phyloP scores from a whole-genome alignment of 371 early-diverging fungal species.

The Actinomortierella wolfii region DNA sequence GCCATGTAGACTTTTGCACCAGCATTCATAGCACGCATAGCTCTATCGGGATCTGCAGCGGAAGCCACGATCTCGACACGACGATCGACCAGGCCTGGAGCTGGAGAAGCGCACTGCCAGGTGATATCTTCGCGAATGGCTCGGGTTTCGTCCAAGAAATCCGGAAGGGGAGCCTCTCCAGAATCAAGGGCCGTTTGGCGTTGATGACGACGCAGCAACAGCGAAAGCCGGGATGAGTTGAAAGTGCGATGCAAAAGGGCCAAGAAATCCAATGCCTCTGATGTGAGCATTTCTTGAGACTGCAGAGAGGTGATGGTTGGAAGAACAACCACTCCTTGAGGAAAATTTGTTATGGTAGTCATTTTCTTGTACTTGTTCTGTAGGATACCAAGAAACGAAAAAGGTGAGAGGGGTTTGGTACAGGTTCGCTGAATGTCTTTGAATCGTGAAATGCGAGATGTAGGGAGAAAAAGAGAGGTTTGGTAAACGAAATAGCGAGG shows the following conservation, averaged over 20 bases:
- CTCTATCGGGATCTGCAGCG: slow-evolving; percentile 94
- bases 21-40: slow-evolving; percentile 94
- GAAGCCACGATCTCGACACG: slow-evolving; percentile 95
- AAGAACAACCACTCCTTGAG: slow-evolving; percentile 67
- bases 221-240: slow-evolving; percentile 79
- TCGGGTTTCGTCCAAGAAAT: slow-evolving; percentile 90
- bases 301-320: slow-evolving; percentile 61
- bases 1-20: slow-evolving; percentile 92
- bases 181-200: slow-evolving; percentile 79
- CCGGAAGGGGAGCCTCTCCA: slow-evolving; percentile 74
- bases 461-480: background rate
- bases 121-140: slow-evolving; percentile 84
- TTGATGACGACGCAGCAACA: slow-evolving; percentile 70
- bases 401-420: too few relatives aligned
- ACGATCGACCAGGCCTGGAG: slow-evolving; percentile 89
- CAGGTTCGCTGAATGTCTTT: too few relatives aligned
- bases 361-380: background rate
- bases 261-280: slow-evolving; percentile 77
- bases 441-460: too few relatives aligned
- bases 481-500: too few relatives aligned
- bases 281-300: slow-evolving; percentile 69
- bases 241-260: slow-evolving; percentile 85
- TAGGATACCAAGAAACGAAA: background rate
- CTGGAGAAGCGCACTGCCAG: slow-evolving; percentile 88
- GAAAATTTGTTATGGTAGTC: slow-evolving; percentile 43